These are phyloP conservation scores for Cicer bijugum DNA, from an alignment of 306 rosid species.

Conservation along the genomic window DNA sequence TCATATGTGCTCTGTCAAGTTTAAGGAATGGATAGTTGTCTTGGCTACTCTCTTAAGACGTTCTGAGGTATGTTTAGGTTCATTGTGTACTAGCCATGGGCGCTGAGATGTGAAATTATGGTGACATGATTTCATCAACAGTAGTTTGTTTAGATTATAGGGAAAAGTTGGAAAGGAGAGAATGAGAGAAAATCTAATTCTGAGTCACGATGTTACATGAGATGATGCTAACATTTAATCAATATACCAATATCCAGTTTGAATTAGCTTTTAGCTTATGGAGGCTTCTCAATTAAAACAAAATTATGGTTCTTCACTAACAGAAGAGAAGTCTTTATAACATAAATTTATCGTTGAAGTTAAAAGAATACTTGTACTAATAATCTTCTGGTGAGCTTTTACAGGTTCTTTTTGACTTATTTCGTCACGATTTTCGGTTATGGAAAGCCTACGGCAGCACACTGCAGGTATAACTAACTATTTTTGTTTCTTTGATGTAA, in stretches of 20 bases:
- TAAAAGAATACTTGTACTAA: no score
- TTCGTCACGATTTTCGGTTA: conserved; percentile 73
- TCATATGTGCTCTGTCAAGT: conserved; percentile 95
- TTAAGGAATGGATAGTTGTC: conserved; percentile 98
- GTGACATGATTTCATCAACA: conserved; percentile 13
- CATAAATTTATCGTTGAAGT: not conserved
- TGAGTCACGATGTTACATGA: not conserved
- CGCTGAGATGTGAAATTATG: conserved; percentile 29
- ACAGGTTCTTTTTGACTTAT: conserved; percentile 91
- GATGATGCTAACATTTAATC: no score
- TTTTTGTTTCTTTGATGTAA: conserved; percentile 12
- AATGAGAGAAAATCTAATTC: not conserved
- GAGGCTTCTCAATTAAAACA: not conserved
- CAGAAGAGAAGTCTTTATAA: not conserved
- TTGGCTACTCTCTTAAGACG: conserved; percentile 91
- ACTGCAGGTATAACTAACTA: conserved; percentile 69
- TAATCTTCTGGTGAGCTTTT: conserved; percentile 34
- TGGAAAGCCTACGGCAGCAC: conserved; percentile 87
- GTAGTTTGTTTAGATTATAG: conserved; percentile 5
- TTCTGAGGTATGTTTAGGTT: conserved; percentile 68
- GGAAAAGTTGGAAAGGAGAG: conserved; percentile 18
- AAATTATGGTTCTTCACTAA: not conserved
- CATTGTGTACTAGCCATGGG: conserved; percentile 8
- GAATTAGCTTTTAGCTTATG: not conserved
- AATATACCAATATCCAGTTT: not conserved